Evolutionary conservation across 257 asterid genomes (phyloP).

Genomic region (Agastache rugosa): DNA sequence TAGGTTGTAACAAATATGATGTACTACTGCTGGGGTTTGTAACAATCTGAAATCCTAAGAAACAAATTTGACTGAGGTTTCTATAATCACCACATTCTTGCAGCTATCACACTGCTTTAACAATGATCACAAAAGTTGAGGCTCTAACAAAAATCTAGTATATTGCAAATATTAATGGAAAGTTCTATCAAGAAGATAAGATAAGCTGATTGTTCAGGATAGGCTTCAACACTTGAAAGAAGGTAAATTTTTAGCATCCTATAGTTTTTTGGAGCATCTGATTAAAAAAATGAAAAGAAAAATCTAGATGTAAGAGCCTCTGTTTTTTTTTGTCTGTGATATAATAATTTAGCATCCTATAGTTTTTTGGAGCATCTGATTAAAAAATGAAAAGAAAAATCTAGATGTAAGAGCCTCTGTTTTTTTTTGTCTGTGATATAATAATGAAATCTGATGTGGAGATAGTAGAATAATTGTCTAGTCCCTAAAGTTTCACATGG

Average conservation of each 20-base stretch:
- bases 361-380: slow-evolving; percentile 20
- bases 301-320: background rate
- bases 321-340: background rate
- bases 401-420: background rate
- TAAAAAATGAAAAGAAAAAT: background rate
- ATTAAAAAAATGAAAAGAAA: background rate
- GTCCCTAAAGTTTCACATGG: slow-evolving; percentile 7
- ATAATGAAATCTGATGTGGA: slow-evolving; percentile 21
- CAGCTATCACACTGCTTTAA: background rate
- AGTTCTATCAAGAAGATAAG: slow-evolving; percentile 2
- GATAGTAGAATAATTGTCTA: slow-evolving; percentile 5
- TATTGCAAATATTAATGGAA: background rate
- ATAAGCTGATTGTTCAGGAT: background rate
- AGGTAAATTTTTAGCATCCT: background rate
- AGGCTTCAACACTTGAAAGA: slow-evolving; percentile 11
- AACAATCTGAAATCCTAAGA: slow-evolving; percentile 10
- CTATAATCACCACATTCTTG: background rate
- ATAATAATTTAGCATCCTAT: too few relatives aligned
- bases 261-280: slow-evolving; percentile 18
- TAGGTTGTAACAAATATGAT: slow-evolving; percentile 38
- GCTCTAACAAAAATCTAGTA: background rate
- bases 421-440: background rate
- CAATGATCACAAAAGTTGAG: background rate
- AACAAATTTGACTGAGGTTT: slow-evolving; percentile 17
- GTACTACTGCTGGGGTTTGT: slow-evolving; percentile 34